Evolutionary conservation across 805 yeast species (phyloP), one percentile per base, ranked within the genome.

Genomic region (Saccharomycopsis schoenii): DNA sequence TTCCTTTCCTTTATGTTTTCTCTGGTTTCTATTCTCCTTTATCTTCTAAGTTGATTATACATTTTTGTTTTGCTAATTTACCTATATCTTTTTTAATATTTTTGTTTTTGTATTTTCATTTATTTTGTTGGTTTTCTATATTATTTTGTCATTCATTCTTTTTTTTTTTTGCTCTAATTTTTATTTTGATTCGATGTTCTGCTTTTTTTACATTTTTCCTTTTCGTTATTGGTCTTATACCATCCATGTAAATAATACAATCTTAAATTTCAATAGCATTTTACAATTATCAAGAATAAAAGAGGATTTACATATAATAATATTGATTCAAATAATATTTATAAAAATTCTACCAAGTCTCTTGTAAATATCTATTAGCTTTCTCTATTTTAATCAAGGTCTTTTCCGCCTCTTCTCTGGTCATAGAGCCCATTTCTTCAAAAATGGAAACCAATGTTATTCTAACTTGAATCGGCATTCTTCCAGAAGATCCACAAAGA

Each of bases 401-500:
- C 72, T 67, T 19, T 78, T 43, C 80, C 0, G 89, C 84, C 24
- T 72, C 74, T 4, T 76, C 77, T 3, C 77, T 77, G 9, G 72
- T 69, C 47, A 78, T 66, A 19, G 72, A 72, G 0, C 75, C 78
- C 62, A 74, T 71, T 65, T 81, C 82, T 61, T 75, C 73, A 12
- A 88, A 68, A 14, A 88, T 82, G 15, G 82, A 86, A 42, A 80
- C 82, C 34, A 94, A 70, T 0, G 97, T 93, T n/a, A 88, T 72
- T 61, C 96, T 76, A 1, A 93, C 94, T 72, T 85, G 91, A 24
- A 82, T 78, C 0, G 99, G 99, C 99, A 94, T 94, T 65, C 82
- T 82, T 0, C 99, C 98, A 29, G 96, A 84, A 15, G 96, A 85
- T 0, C 99, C 99, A 76, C 99, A 93, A 5, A 94, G 76, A 69